Evolutionary conservation across 345 rosid species (phyloP), one percentile per base, ranked within the genome.

Genomic region (Lepidium aucheri): DNA sequence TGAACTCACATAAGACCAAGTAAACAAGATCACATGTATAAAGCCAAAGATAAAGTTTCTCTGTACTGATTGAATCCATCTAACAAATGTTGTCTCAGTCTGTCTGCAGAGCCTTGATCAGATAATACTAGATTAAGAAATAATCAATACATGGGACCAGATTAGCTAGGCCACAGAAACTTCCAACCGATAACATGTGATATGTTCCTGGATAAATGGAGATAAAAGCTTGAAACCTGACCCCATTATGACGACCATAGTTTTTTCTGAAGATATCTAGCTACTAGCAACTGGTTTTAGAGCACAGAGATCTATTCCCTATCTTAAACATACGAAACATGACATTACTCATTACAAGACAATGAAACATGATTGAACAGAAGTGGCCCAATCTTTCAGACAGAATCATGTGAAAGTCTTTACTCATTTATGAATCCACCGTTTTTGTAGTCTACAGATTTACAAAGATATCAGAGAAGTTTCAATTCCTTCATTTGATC

Each of bases 21-120:
- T 26, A 14, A 52, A 65, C 60, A 65, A 51, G 39, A 52, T 28
- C 69, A 65, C 60, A 65, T 65, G 69, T 40, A 51, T 13, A 26
- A 11, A 9, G 6, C 17, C 18, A 28, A 28, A 8, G 40, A 40
- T 40, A 41, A 52, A 30, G 6, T 53, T 40, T 40, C 32, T 30
- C 14, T 16, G 5, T 28, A 26, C 1, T 64, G 60, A 28, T 0
- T 39, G 44, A 24, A 39, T 64, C 26, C 2, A 38, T 38, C 58
- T 63, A 38, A 50, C 52, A 4, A 40, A 65, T 50, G 9, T 11
- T 32, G 15, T 53, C 53, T 32, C 24, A 17, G 11, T 17, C 52
- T 65, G 69, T 32, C 61, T 65, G 60, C 15, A 30, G 7, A 53
- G 34, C 38, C 32, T 51, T 64, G 32, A 28, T 62, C 11, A 35